phyloP scores from a whole-genome alignment of 140 eudicot species.

The Cichorium intybus region DNA sequence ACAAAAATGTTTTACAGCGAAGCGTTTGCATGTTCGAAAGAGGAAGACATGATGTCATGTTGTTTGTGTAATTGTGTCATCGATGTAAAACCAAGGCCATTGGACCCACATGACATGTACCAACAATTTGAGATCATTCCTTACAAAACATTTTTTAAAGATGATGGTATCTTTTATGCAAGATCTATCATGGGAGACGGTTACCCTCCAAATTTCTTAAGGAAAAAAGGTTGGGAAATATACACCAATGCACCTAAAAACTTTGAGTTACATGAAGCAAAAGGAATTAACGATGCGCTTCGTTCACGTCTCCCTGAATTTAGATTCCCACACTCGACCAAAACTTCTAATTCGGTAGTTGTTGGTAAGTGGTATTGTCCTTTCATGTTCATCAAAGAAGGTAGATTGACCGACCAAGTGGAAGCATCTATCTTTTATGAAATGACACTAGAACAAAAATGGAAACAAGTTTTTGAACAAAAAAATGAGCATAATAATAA shows the following conservation, averaged over 20 bases:
- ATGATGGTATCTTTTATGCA: conserved; percentile 35
- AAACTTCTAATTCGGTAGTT: conserved; percentile 27
- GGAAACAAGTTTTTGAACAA: conserved; percentile 53
- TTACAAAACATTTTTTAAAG: background rate
- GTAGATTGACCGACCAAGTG: conserved; percentile 41
- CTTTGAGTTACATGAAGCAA: conserved; percentile 44
- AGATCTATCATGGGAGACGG: conserved; percentile 50
- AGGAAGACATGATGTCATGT: conserved; percentile 54
- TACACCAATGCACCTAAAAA: conserved; percentile 39
- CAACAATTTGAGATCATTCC: conserved; percentile 59
- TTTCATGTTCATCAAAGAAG: conserved; percentile 65
- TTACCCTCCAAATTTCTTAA: conserved; percentile 49
- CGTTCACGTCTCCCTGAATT: conserved; percentile 58
- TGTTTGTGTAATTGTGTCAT: conserved; percentile 44
- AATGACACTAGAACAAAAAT: conserved; percentile 64
- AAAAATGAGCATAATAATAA: conserved; percentile 6
- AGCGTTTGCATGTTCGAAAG: conserved; percentile 65
- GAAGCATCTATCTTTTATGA: conserved; percentile 51
- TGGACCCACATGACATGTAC: conserved; percentile 44
- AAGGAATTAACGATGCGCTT: conserved; percentile 44
- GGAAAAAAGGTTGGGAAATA: conserved; percentile 50
- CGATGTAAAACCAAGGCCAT: conserved; percentile 59
- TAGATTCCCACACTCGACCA: conserved; percentile 23
- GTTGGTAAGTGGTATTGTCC: conserved; percentile 82
- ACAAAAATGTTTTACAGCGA: conserved; percentile 28